Base-by-base conservation (phyloP, 805 yeast genomes). In the Vanderwaltozyma polyspora region DNA sequence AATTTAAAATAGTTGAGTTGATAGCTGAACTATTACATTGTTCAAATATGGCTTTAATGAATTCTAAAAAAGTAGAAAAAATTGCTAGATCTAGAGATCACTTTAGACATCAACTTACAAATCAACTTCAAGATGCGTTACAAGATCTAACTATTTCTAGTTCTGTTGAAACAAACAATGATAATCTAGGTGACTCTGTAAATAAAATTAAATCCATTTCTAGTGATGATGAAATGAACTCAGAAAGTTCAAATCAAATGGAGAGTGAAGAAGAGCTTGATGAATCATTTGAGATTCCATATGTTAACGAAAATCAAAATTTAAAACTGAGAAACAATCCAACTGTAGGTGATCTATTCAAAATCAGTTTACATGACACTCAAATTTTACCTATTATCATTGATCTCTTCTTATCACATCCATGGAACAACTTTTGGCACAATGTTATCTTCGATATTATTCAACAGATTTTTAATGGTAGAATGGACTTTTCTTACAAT, bases 351-450 rank as follows among this genome's bases (percentile, higher is more conserved):
- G 98, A 91, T 55, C 69, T 66, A 43, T 73, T 87, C 51, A 91
- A 91, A 57, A 81, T 85, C 32, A 77, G 83, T 35, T 63, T 91
- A 16, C 72, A 76, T 39, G 95, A 91, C 51, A 76, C 74, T 55
- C 68, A 70, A 24, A 74, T 85, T 38, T 67, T 87, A 22, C 62
- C 73, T 15, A 70, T 74, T 16, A 76, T 87, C n/a, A 60, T 86
- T 18, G 60, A 69, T 19, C 75, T 81, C 68, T 84, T 91, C 51
- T 77, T 87, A 57, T 64, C 70, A 40, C 85, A 78, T 57, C 95
- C 97, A 6, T 91, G 97, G 97, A 91, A 91, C 57, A 91, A 91
- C 53, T 91, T 91, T 52, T 71, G 91, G 66, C 98, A 91, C 59
- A 91, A 89, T 51, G 98, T 91, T 38, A 95, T 91, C 7, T 91